Percentiles rank a stretch among this genome's conserved stretches.
Evolutionary conservation across 345 rosid species (phyloP).

Genomic region (Rhodamnia argentea): DNA sequence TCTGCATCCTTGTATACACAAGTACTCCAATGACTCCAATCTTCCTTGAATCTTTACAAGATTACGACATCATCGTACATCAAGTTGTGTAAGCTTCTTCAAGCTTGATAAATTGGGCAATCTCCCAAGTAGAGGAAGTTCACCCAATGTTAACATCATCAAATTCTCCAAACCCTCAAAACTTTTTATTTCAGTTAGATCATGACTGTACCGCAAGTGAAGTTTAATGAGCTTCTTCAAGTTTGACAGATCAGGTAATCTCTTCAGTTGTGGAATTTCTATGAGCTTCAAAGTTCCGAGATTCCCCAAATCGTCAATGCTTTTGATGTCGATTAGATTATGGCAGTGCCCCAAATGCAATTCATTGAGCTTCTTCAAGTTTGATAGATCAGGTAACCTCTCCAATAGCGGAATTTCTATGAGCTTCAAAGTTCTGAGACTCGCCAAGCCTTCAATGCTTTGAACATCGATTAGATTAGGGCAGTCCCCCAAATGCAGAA

Average conservation of each 20-base stretch:
- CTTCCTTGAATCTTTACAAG: background rate
- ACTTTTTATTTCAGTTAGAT: background rate
- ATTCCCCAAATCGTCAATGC: too few relatives aligned
- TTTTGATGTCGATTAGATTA: background rate
- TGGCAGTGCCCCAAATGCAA: background rate
- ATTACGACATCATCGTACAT: background rate
- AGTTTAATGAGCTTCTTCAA: background rate
- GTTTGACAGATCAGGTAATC: background rate
- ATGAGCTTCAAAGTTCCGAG: too few relatives aligned
- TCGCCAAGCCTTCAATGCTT: background rate
- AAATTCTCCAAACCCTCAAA: background rate
- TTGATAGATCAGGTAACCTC: background rate
- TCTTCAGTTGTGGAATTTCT: too few relatives aligned
- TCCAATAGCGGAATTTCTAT: background rate
- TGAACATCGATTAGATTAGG: background rate
- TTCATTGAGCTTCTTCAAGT: background rate
- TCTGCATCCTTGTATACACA: background rate
- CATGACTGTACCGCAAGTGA: background rate
- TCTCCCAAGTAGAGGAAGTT: background rate
- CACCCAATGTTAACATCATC: background rate
- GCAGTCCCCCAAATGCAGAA: background rate
- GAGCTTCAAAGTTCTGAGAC: background rate
- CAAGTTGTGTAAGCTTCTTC: background rate
- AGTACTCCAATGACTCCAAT: background rate
- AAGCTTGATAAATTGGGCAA: background rate